Percentiles rank a stretch among this genome's conserved stretches.
phyloP scores from a whole-genome alignment of 139 green algal species.

The Desmodesmus armatus region DNA sequence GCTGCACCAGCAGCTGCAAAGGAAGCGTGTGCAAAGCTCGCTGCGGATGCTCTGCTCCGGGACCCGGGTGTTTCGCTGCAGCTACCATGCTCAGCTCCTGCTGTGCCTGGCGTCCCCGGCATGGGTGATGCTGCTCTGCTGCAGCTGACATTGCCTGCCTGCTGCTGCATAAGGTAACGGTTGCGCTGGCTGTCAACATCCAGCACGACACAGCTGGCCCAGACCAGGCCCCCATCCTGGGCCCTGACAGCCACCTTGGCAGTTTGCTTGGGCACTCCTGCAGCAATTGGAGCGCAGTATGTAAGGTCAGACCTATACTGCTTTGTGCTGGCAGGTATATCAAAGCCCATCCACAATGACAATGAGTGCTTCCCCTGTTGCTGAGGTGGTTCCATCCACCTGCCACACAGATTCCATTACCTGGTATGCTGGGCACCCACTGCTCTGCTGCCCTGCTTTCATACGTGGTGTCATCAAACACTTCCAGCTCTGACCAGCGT shows the following conservation, averaged over 20 bases:
- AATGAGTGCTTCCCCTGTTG: neutral
- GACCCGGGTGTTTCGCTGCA: too few species aligned
- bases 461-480: constrained; percentile 81
- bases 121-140: neutral
- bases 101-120: neutral
- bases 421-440: constrained; percentile 70
- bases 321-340: neutral
- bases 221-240: constrained; percentile 35
- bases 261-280: constrained; percentile 39
- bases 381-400: neutral
- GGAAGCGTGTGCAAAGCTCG: neutral
- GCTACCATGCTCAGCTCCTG: neutral
- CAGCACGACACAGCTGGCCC: constrained; percentile 55
- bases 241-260: constrained; percentile 34
- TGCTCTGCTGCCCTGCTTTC: constrained; percentile 66
- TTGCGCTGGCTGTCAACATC: constrained; percentile 56
- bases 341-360: too few species aligned
- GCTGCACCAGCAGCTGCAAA: neutral
- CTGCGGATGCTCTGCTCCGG: too few species aligned
- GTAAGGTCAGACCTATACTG: neutral
- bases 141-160: too few species aligned
- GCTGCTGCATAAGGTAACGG: constrained; percentile 52
- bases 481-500: constrained; percentile 54
- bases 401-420: constrained; percentile 32
- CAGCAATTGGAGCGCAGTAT: neutral